Base-by-base conservation (phyloP, 805 yeast genomes). In the Candida verbasci region DNA sequence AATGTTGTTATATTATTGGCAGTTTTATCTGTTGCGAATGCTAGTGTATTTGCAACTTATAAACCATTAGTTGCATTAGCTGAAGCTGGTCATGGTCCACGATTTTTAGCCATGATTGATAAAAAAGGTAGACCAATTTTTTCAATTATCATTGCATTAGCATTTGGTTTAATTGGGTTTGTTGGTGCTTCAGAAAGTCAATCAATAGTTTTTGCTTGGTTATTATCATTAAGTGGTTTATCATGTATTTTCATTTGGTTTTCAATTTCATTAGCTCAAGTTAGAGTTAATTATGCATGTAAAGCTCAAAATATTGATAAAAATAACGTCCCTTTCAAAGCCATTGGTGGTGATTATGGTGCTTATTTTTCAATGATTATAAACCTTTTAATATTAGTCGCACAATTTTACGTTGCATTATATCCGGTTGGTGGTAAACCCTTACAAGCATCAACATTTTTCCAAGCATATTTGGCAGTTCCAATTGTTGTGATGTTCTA, bases 1-100 rank as follows among this genome's bases (percentile, higher is more conserved):
- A 82, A 82, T 53, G 84, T 76, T 18, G 85, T 82, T 30, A 79
- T 82, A 44, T 63, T 82, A 62, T 55, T 81, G 42, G 79, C 87
- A 7, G 85, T 82, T 23, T 58, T 81, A 38, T 80, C 86, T 9
- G 87, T 81, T 36, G 86, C 85, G 48, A 82, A 81, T 65, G 76
- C 86, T 21, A 74, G 86, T 6, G 74, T 81, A 22, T 82, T 70
- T 53, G 82, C 80, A 15, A 72, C 78, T 36, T 79, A 86, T 34
- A 74, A 87, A 68, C 68, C 84, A 9, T 50, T 82, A 35, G 76
- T 75, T 29, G 74, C 85, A 4, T 61, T 82, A 48, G 79, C 86
- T 12, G 78, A 74, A 41, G 82, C 79, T 55, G 83, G 84, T 9
- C 72, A 74, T 50, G 82, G 78, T 35, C 87, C 87, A 20, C 42